A percentile compares a stretch with the other conserved stretches of the same genome.
Evolutionary conservation across 2,329 filamentous ascomycete genomes (phyloP).

Genomic region (Didymella pomorum): DNA sequence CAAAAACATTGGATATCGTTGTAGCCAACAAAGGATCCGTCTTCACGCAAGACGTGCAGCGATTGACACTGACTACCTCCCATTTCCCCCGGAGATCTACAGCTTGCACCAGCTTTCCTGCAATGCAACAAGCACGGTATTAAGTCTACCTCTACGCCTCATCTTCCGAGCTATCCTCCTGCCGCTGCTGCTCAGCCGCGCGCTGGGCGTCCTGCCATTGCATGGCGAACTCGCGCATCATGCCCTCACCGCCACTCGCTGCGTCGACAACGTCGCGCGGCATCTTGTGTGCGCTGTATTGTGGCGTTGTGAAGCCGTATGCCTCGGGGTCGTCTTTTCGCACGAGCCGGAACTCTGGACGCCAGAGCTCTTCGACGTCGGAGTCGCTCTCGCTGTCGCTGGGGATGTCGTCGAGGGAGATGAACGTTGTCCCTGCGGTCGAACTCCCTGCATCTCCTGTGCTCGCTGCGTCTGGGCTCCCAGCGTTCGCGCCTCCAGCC

Average conservation of each 20-base stretch:
- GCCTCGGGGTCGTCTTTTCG: conserved; percentile 86
- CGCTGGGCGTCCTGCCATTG: conserved; percentile 58
- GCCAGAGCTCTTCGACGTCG: conserved; percentile 64
- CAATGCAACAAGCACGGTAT: no score
- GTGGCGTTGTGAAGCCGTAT: conserved; percentile 82
- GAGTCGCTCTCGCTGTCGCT: conserved; percentile 37
- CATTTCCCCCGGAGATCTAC: no score
- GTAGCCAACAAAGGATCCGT: no score
- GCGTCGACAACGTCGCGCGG: conserved; percentile 89
- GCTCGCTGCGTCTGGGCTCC: no score
- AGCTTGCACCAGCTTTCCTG: no score
- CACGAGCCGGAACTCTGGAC: conserved; percentile 83
- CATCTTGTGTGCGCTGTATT: conserved; percentile 95
- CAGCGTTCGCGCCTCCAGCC: neutral
- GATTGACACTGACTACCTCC: no score
- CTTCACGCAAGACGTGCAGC: no score
- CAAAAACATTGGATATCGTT: no score
- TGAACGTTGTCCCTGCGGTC: neutral
- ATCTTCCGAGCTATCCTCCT: conserved; percentile 50
- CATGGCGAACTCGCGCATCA: conserved; percentile 72
- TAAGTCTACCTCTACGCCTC: conserved; percentile 18
- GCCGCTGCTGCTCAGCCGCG: conserved; percentile 52
- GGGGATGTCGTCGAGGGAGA: conserved; percentile 9
- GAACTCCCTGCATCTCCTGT: no score
- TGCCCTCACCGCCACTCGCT: conserved; percentile 67